phyloP scores from a whole-genome alignment of 2,329 filamentous ascomycete genomes.

The Elsinoe fawcettii region DNA sequence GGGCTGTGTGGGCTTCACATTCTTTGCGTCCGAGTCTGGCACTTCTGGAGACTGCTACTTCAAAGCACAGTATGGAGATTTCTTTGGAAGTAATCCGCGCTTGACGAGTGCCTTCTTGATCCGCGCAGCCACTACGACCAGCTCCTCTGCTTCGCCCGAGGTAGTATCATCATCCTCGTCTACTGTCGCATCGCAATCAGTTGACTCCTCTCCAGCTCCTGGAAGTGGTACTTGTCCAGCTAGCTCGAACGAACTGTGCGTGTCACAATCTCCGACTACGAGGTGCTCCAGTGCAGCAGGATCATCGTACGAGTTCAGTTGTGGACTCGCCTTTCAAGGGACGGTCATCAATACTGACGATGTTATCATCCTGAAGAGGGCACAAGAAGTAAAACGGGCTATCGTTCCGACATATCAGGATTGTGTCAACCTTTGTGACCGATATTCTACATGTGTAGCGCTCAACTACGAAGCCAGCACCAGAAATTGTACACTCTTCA shows the following conservation, averaged over 20 bases:
- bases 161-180: background rate
- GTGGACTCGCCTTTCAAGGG: slow-evolving; percentile 21
- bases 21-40: slow-evolving; percentile 13
- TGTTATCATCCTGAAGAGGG: background rate
- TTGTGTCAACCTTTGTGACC: slow-evolving; percentile 24
- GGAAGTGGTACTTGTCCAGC: background rate
- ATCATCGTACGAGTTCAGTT: slow-evolving; percentile 22
- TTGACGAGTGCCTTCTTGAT: background rate
- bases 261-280: background rate
- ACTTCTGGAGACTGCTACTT: slow-evolving; percentile 3
- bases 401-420: slow-evolving; percentile 18
- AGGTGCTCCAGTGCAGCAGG: slow-evolving; percentile 17
- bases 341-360: slow-evolving; percentile 21
- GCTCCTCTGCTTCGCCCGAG: background rate
- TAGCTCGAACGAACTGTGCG: background rate
- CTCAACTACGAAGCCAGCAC: slow-evolving; percentile 24
- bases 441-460: slow-evolving; percentile 23
- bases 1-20: slow-evolving; percentile 18
- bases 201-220: background rate
- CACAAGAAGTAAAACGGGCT: slow-evolving; percentile 17
- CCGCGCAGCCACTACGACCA: background rate
- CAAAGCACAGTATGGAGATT: slow-evolving; percentile 8
- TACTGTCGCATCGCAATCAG: background rate
- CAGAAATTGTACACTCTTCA: slow-evolving; percentile 26
- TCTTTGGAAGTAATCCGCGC: background rate